These are phyloP conservation scores for Colletotrichum liaoningense DNA, from an alignment of 2,329 filamentous ascomycete species.

Conservation along the genomic window DNA sequence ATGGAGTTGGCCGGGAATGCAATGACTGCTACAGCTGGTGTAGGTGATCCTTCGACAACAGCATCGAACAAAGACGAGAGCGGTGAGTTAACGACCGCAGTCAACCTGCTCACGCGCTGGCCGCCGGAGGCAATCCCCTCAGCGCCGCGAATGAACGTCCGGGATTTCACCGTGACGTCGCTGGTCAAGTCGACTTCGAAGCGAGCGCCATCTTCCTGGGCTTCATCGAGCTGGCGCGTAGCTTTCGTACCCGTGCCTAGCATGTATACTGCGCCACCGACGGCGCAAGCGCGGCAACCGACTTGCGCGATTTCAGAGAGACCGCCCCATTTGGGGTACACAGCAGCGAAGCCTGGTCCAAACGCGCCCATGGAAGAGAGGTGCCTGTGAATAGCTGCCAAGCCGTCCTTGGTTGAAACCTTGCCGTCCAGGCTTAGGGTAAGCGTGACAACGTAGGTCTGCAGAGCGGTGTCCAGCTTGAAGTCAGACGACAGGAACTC, in stretches of 20 bases:
- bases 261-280: slow-evolving; percentile 92
- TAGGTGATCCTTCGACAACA: slow-evolving; percentile 79
- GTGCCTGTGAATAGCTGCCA: slow-evolving; percentile 82
- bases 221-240: slow-evolving; percentile 39
- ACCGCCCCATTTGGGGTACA: slow-evolving; percentile 94
- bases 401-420: slow-evolving; percentile 71
- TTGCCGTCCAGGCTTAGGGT: slow-evolving; percentile 78
- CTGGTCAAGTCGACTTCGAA: slow-evolving; percentile 66
- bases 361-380: slow-evolving; percentile 88
- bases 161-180: slow-evolving; percentile 67
- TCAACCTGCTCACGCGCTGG: slow-evolving; percentile 66
- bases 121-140: slow-evolving; percentile 43
- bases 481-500: slow-evolving; percentile 72
- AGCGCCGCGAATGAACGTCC: slow-evolving; percentile 60
- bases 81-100: slow-evolving; percentile 76
- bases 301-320: slow-evolving; percentile 91
- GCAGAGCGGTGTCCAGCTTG: slow-evolving; percentile 75
- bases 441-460: slow-evolving; percentile 72
- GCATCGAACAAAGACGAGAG: slow-evolving; percentile 76
- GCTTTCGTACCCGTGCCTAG: slow-evolving; percentile 75
- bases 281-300: slow-evolving; percentile 88
- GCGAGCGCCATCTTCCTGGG: slow-evolving; percentile 39
- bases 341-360: slow-evolving; percentile 87
- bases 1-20: slow-evolving; percentile 70
- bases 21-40: slow-evolving; percentile 79